phyloP scores from a whole-genome alignment of 768 basidiomycete genomes.

The Russula foetens region DNA sequence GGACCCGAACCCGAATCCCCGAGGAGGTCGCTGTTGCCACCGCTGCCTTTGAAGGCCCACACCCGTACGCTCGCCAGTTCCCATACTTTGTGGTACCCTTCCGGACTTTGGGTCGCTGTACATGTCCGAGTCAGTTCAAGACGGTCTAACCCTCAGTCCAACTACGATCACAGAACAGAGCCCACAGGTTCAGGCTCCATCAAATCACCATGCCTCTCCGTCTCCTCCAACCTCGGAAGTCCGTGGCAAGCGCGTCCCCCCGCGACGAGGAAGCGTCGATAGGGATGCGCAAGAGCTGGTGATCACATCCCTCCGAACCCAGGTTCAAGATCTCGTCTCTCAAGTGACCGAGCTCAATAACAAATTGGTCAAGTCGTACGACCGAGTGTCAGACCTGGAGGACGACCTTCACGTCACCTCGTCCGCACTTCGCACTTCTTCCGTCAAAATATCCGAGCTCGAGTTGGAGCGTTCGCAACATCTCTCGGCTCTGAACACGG shows the following conservation, averaged over 20 bases:
- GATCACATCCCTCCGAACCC: conserved; percentile 68
- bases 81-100: background rate
- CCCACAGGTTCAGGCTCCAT: background rate
- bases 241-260: conserved; percentile 2
- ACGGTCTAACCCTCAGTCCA: background rate
- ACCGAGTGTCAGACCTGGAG: conserved; percentile 87
- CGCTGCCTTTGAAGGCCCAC: background rate
- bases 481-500: conserved; percentile 83
- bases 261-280: conserved; percentile 20
- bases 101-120: background rate
- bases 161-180: background rate
- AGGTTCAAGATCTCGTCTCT: conserved; percentile 79
- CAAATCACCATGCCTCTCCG: conserved; percentile 1
- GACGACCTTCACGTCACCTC: conserved; percentile 72
- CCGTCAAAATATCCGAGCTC: conserved; percentile 65
- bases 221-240: conserved; percentile 2
- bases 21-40: background rate
- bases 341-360: conserved; percentile 87
- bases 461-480: conserved; percentile 84
- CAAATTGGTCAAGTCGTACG: conserved; percentile 90
- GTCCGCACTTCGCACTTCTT: conserved; percentile 48
- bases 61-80: background rate
- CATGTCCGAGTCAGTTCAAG: conserved; percentile 15
- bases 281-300: conserved; percentile 76
- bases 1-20: background rate